Percentiles rank a stretch among this genome's conserved stretches.
These are phyloP conservation scores for Fusarium sp. DNA, from an alignment of 2,329 filamentous ascomycete species.

Conservation along the genomic window DNA sequence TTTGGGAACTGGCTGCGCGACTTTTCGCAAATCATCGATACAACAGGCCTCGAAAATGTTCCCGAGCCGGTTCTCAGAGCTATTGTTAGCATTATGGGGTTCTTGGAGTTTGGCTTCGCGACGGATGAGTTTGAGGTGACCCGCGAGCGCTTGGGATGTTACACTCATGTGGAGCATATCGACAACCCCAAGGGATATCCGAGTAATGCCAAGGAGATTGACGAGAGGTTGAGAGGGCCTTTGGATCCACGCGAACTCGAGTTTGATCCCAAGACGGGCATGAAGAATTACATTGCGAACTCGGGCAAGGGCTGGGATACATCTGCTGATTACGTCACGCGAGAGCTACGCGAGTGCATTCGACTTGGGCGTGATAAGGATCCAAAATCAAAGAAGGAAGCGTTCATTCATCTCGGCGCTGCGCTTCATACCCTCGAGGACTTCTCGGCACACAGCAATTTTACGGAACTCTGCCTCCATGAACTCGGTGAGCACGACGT, in stretches of 20 bases:
- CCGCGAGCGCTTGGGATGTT: conserved; percentile 76
- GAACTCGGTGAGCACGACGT: conserved; percentile 74
- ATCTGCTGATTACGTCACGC: conserved; percentile 79
- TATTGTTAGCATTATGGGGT: conserved; percentile 43
- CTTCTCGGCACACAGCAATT: conserved; percentile 73
- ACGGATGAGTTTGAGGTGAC: conserved; percentile 84
- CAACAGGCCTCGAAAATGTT: conserved; percentile 50
- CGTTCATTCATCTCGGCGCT: conserved; percentile 64
- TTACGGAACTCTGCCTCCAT: conserved; percentile 74
- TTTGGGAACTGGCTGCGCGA: conserved; percentile 64
- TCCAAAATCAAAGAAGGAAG: conserved; percentile 29
- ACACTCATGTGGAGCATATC: conserved; percentile 75
- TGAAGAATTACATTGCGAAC: conserved; percentile 98
- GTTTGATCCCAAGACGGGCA: conserved; percentile 76
- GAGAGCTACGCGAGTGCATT: conserved; percentile 72
- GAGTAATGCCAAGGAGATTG: conserved; percentile 76
- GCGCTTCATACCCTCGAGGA: conserved; percentile 77
- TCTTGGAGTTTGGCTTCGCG: conserved; percentile 65
- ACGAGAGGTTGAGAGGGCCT: conserved; percentile 53
- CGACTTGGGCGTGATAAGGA: conserved; percentile 66
- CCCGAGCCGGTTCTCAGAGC: conserved; percentile 42
- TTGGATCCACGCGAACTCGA: conserved; percentile 66
- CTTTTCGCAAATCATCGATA: conserved; percentile 80
- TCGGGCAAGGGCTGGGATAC: conserved; percentile 79
- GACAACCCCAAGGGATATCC: conserved; percentile 82